Percentiles rank a stretch among this genome's conserved stretches.
These are phyloP conservation scores for Raphanus sativus DNA, from an alignment of 345 rosid species.

Conservation along the genomic window DNA sequence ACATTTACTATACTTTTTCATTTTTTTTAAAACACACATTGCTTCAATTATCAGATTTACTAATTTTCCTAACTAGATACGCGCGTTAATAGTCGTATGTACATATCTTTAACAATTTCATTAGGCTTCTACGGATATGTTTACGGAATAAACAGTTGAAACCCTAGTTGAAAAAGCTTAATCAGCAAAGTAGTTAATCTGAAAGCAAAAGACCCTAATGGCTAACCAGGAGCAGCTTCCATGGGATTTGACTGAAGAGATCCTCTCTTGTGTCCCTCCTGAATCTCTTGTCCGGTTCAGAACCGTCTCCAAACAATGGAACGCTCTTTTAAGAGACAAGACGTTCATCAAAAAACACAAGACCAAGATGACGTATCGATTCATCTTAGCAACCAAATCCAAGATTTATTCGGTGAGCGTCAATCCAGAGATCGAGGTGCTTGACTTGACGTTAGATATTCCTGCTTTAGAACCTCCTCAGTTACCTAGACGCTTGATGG, in stretches of 20 bases:
- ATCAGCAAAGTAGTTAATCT: not conserved
- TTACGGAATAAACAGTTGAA: not conserved
- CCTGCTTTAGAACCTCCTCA: not conserved
- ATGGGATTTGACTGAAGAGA: not conserved
- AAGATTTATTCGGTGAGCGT: conserved; percentile 21
- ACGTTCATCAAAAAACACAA: conserved; percentile 16
- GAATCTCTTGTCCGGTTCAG: not conserved
- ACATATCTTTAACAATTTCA: not conserved
- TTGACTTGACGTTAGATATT: not conserved
- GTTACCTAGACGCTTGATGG: not conserved
- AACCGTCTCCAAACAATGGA: not conserved
- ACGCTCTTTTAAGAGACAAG: not conserved
- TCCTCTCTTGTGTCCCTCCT: not conserved
- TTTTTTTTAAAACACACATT: not conserved
- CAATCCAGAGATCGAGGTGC: not conserved
- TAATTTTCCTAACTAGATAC: not conserved
- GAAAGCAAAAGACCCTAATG: not conserved
- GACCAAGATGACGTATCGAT: not conserved
- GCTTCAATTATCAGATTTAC: not conserved
- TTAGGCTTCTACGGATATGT: not conserved
- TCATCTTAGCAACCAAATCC: conserved; percentile 12
- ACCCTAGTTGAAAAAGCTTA: not conserved
- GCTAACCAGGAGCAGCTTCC: not conserved
- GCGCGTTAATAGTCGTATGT: not conserved
- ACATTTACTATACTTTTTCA: not conserved